Conservation (phyloP, 495 filamentous ascomycete species). For the Hypomontagnella submonticulosa region DNA sequence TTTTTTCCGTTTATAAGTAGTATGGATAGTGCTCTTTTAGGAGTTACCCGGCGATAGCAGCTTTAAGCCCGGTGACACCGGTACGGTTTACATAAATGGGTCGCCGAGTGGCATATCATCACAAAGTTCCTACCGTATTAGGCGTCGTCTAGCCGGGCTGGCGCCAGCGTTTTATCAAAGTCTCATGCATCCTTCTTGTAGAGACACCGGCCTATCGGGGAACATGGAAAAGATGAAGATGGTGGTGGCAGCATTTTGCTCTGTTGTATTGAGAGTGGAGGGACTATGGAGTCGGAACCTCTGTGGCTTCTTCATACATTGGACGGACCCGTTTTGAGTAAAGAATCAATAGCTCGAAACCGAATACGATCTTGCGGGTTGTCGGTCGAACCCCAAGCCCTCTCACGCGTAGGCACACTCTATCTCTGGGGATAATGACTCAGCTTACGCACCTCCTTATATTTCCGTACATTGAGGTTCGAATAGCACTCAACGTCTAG, state of each 20-base stretch:
- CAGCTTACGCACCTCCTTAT: slow-evolving; percentile 1
- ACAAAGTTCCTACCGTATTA: not conserved
- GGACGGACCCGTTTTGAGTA: too few species aligned
- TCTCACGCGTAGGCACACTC: not conserved
- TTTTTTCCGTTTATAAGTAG: not conserved
- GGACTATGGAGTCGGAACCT: too few species aligned
- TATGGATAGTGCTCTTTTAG: not conserved
- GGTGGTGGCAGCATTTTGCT: too few species aligned
- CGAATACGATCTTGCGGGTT: too few species aligned
- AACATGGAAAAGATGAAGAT: too few species aligned
- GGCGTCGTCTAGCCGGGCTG: not conserved
- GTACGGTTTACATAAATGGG: not conserved
- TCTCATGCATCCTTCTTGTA: too few species aligned
- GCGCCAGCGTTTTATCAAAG: too few species aligned
- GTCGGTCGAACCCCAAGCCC: not conserved
- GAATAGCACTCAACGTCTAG: not conserved
- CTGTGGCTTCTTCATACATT: too few species aligned
- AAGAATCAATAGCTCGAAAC: too few species aligned
- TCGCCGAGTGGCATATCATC: not conserved
- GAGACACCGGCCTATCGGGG: too few species aligned
- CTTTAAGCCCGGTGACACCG: slow-evolving; percentile 20
- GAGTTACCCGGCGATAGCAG: slow-evolving; percentile 27
- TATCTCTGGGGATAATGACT: slow-evolving; percentile 6
- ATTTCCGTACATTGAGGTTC: not conserved
- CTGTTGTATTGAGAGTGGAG: too few species aligned